Evolutionary conservation across 768 basidiomycete species (phyloP), one percentile per base, ranked within the genome.

Genomic region (Russula virescens): DNA sequence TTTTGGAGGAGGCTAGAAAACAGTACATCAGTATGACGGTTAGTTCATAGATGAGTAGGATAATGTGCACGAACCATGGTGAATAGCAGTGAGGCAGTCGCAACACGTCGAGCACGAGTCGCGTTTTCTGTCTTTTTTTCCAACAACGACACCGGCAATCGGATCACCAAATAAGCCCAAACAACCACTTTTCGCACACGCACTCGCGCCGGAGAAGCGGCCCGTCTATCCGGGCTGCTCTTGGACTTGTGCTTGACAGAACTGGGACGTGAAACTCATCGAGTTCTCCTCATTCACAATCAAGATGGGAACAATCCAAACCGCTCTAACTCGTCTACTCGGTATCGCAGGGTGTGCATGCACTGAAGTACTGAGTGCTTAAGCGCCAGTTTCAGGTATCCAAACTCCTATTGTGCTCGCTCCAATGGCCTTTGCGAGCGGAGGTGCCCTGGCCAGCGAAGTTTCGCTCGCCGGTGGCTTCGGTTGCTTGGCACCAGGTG

Each of bases 1-100:
- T 80, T 97, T 97, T 64, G 94, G 94, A 67, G 94, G 91, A 80
- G 91, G 88, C 91, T 93, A 72, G 5, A 45, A 34, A 66, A 25
- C 49, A 34, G 61, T n/a, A 21, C 3, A 49, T 65, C 25, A 45
- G 45, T 54, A 28, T 14, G n/a, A 8, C 5, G 9, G n/a, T 45
- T n/a, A 2, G 31, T 31, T n/a, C 23, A 43, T 19, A 28, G 48
- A 53, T n/a, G 42, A 34, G 25, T 28, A 46, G 34, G n/a, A 26
- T 14, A 25, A 10, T 21, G 26, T 43, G 28, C 7, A 61, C 67
- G 23, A 23, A 68, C 68, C 68, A 69, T 69, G 67, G 31, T 63
- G 67, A 49, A 64, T 45, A 34, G 35, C 26, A 45, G 31, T 10
- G 48, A 64, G 52, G 38, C 58, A 46, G 38, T 64, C 46, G 11